Conservation (phyloP, 805 yeast genomes). For the Scheffersomyces amazonensis region DNA sequence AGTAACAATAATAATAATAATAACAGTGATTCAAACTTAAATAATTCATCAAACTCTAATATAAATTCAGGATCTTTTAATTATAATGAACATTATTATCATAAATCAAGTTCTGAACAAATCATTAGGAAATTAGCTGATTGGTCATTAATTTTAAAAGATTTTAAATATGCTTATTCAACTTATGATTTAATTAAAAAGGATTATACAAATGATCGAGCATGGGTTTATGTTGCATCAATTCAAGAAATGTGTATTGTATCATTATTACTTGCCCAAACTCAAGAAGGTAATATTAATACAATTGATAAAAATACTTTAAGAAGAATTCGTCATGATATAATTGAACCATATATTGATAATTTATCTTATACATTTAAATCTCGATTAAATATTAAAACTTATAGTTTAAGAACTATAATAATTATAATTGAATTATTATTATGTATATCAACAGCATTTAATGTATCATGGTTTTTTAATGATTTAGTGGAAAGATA, state of each 20-base stretch:
- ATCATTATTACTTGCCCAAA: constrained; percentile 61
- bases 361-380: constrained; percentile 71
- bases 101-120: constrained; percentile 65
- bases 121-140: constrained; percentile 82
- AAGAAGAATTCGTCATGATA: constrained; percentile 51
- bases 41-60: constrained; percentile 3
- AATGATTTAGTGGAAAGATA: constrained; percentile 41
- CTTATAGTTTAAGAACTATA: constrained; percentile 68
- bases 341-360: constrained; percentile 62
- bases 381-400: constrained; percentile 65
- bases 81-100: constrained; percentile 54
- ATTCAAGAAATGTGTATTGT: constrained; percentile 86
- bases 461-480: constrained; percentile 45
- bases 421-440: constrained; percentile 71
- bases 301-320: constrained; percentile 37
- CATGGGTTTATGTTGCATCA: constrained; percentile 78
- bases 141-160: constrained; percentile 88
- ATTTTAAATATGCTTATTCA: constrained; percentile 78
- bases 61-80: constrained; percentile 35
- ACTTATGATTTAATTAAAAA: constrained; percentile 80
- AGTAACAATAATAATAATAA: too few relatives aligned
- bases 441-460: constrained; percentile 42
- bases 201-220: constrained; percentile 73
- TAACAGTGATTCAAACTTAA: constrained; percentile 6
- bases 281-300: constrained; percentile 32